Base-by-base conservation (phyloP, 768 basidiomycete species). In the Kwoniella mangroviensis region DNA sequence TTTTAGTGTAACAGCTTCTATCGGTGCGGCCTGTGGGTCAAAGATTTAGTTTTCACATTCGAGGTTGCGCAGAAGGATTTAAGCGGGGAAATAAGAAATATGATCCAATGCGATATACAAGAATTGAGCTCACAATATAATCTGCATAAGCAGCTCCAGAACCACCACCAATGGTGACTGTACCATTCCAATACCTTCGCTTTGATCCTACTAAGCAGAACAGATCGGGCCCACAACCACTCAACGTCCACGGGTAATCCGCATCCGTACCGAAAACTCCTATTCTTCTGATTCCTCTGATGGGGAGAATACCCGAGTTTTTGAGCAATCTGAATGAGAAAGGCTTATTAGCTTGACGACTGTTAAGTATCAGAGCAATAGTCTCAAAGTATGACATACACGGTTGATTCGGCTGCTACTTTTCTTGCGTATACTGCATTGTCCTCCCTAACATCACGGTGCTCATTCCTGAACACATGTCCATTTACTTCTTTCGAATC, bases 191-290 rank as follows among this genome's bases (percentile, higher is more conserved):
- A 63, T 80, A 76, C 40, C 79, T 59, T 51, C 74, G 41, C 15
- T 74, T 61, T 6, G 76, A 73, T 10, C 52, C 73, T 17, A 74
- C 69, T 61, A 77, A 61, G 58, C 79, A 80, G 69, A 78, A 80
- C 12, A 80, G 55, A 55, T 80, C 77, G 2, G 75, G 75, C n/a
- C 77, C 79, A 68, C 79, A 80, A 0, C 77, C 77, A 24, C 68
- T 70, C 21, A 80, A 54, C 2, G 77, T 78, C 15, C 55, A 51
- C 1, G 79, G 75, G 28, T 76, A 75, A 3, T 88, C 91, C 82
- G 89, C 85, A 85, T 85, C 83, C 77, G 85, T 51, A 85, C 90
- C 84, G 86, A 89, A 85, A 21, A 91, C 81, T 0, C 84, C 88
- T 49, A 90, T 86, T 5, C 85, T 82, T 19, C 74, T 56, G 49